Evolutionary conservation across 176 grass and related monocot species (phyloP), one percentile per base, ranked within the genome.

Genomic region (Olyra latifolia): DNA sequence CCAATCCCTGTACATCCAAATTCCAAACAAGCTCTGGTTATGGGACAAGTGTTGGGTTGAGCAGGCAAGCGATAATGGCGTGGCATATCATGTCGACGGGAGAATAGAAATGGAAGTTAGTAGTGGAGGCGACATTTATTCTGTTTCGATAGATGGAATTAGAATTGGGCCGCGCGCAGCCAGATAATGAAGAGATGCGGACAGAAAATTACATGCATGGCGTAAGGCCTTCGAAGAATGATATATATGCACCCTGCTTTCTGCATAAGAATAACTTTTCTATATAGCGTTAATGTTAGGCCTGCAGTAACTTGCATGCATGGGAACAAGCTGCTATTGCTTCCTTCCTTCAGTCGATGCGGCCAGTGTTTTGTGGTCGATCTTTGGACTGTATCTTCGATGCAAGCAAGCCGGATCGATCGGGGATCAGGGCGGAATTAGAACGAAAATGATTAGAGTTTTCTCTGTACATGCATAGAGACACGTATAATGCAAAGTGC

Each of bases 51-150:
- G 5, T 15, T 16, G 8, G 42, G 42, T 9, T 42, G 13, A 46
- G 42, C n/a, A 35, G 0, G 42, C 23, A 46, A 28, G 23, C n/a
- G 42, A 69, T 25, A 56, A 17, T 28, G 49, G 23, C 23, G 14
- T 50, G 42, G 10, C 46, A 16, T 69, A 70, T 84, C 82, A 7
- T 25, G 19, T 10, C 52, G 32, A 75, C 10, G 6, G 63, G 8
- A 69, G 53, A 76, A 81, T 69, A 70, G 32, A 82, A 82, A 69
- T 60, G 22, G 43, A 72, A 74, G 59, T 35, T 47, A 20, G 19
- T 61, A 52, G 72, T 71, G 55, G 85, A 50, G 50, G 9, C 20
- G 56, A 71, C 46, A 81, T 87, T 87, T 82, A 87, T 87, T 87
- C 79, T 54, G 35, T 62, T 44, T 45, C 12, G 79, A 87, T 71